These are phyloP conservation scores for Paraglomus occultum DNA, from an alignment of 192 early-diverging fungal species.

Conservation along the genomic window DNA sequence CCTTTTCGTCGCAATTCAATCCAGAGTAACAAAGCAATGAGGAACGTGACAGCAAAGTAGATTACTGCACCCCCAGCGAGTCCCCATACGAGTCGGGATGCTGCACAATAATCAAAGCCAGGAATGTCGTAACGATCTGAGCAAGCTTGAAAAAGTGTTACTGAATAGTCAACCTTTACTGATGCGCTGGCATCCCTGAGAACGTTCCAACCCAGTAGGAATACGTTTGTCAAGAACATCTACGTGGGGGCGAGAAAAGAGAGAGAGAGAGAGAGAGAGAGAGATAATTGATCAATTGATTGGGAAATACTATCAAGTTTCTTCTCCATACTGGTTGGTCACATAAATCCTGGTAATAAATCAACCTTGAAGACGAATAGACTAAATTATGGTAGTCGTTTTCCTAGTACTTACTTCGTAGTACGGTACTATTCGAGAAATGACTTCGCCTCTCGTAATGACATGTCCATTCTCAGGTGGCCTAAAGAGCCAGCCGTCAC, in stretches of 20 bases:
- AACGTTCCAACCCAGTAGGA: constrained; percentile 26
- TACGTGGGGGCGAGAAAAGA: background rate
- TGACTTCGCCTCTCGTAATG: constrained; percentile 21
- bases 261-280: background rate
- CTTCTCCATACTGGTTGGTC: no score
- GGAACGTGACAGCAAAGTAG: constrained; percentile 19
- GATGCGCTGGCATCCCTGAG: background rate
- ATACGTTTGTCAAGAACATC: constrained; percentile 24
- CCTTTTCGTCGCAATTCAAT: constrained; percentile 23
- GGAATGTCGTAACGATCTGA: constrained; percentile 18
- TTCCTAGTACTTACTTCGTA: constrained; percentile 11
- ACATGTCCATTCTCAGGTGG: constrained; percentile 26
- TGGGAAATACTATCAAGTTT: no score
- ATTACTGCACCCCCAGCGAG: constrained; percentile 14
- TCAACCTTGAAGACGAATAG: no score
- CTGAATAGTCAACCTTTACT: background rate
- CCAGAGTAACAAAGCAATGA: constrained; percentile 6
- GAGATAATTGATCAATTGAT: no score
- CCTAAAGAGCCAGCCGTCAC: constrained; percentile 23
- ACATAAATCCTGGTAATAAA: no score
- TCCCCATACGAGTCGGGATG: constrained; percentile 22
- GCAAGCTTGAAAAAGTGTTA: constrained; percentile 16
- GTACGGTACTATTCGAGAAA: constrained; percentile 24
- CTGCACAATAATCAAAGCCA: constrained; percentile 24
- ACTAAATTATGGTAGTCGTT: no score